Base-by-base conservation (phyloP, 1,139 yeast species). In the Insectozyma bohioensis region DNA sequence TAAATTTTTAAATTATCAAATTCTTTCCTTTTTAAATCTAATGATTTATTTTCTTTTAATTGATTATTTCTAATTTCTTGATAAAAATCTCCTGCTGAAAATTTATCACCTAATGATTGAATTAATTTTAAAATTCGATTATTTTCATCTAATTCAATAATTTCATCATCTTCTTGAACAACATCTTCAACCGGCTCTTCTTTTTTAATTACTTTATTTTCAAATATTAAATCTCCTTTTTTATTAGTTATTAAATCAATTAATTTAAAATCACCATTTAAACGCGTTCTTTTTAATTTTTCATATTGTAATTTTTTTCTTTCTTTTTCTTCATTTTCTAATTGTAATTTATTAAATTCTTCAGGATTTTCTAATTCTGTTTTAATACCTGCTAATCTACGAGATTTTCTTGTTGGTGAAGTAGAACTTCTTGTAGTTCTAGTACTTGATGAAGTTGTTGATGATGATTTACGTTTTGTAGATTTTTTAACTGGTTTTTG, bases 11-110 rank as follows among this genome's bases (percentile, higher is more conserved):
- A 55, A 2, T 60, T 55, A 30, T 69, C 72, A 42, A 85, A 68
- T 40, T 74, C 80, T 24, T 70, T 62, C 32, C 90, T 61, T 24
- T 74, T 60, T 24, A 58, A 47, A 26, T 66, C 63, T 24, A 78
- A 56, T 18, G 62, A 64, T 37, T 65, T 54, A 40, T 73, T 63
- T 35, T 58, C 48, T 28, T 56, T 52, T 12, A 49, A 33, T 3
- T 47, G 36, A 4, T 49, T 45, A 11, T 61, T 47, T 35, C 72
- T 56, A 40, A 72, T 53, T 39, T 66, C 44, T 36, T 81, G 84
- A 47, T 79, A 86, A 52, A 82, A 83, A 52, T 87, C 96, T 1
- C 95, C 95, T 34, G 84, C 77, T 0, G 92, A 82, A 37, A 83
- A 74, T 28, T 75, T 72, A 33, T 70, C 71, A 2, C 83, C 76